Evolutionary conservation across 495 filamentous ascomycete species (phyloP).

Genomic region (Barbatosphaeria neglecta): DNA sequence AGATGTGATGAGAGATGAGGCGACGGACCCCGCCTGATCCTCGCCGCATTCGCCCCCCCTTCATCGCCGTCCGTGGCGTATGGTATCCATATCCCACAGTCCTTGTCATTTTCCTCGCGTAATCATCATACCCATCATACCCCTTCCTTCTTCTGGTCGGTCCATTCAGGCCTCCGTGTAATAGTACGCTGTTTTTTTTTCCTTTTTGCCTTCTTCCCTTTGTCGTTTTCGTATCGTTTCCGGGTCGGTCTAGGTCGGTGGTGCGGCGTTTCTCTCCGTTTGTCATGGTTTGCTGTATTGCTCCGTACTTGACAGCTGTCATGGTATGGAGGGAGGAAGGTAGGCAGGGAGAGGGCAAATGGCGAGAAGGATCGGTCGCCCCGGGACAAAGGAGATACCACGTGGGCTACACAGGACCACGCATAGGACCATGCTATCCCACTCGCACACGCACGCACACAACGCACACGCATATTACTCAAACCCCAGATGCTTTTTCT

Average conservation of each 20-base stretch:
- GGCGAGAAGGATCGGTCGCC: no score
- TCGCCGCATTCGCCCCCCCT: background rate
- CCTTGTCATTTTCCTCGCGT: background rate
- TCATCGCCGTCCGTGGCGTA: no score
- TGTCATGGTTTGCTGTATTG: background rate
- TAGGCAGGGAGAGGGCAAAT: no score
- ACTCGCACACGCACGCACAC: background rate
- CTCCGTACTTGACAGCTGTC: background rate
- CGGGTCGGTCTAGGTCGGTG: no score
- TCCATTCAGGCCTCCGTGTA: background rate
- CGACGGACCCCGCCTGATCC: background rate
- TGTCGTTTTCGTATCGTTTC: background rate
- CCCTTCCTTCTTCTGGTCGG: background rate
- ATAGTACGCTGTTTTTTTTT: background rate
- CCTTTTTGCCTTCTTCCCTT: background rate
- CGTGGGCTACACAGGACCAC: background rate
- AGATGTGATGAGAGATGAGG: conserved; percentile 14
- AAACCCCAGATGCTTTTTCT: background rate
- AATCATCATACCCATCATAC: no score
- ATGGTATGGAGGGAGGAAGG: background rate
- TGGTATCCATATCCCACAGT: no score
- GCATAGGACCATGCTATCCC: background rate
- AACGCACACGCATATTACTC: background rate
- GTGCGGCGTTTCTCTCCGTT: background rate
- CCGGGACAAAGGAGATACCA: background rate